Evolutionary conservation across 2,329 filamentous ascomycete species (phyloP).

Genomic region (Fusarium brevicatenulatum): DNA sequence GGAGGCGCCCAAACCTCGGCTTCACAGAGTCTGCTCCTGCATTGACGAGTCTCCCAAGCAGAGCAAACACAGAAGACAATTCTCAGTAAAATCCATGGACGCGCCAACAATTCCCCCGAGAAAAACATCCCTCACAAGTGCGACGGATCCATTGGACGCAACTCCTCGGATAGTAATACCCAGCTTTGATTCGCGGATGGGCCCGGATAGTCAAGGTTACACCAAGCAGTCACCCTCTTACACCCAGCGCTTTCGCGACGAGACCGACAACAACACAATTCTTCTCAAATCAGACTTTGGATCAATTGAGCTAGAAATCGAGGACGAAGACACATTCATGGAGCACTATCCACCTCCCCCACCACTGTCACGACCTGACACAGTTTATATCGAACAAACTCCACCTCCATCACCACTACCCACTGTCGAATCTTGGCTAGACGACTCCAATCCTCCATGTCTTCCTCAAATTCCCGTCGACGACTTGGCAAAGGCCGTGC

Average conservation of each 20-base stretch:
- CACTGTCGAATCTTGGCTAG: slow-evolving; percentile 51
- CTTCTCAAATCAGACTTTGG: slow-evolving; percentile 36
- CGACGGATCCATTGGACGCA: slow-evolving; percentile 14
- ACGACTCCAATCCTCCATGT: slow-evolving; percentile 47
- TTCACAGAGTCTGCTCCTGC: slow-evolving; percentile 9
- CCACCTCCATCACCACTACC: slow-evolving; percentile 50
- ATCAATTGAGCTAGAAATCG: slow-evolving; percentile 31
- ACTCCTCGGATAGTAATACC: slow-evolving; percentile 22
- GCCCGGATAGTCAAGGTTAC: slow-evolving; percentile 14
- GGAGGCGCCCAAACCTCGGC: slow-evolving; percentile 9
- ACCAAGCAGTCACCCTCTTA: slow-evolving; percentile 13
- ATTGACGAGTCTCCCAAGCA: slow-evolving; percentile 8
- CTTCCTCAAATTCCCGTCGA: slow-evolving; percentile 46
- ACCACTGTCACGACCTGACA: slow-evolving; percentile 29
- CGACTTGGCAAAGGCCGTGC: slow-evolving; percentile 54
- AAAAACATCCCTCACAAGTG: slow-evolving; percentile 30
- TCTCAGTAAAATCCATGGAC: slow-evolving; percentile 32
- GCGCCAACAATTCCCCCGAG: slow-evolving; percentile 38
- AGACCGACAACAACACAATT: slow-evolving; percentile 32
- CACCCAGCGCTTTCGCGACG: slow-evolving; percentile 29
- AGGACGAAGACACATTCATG: slow-evolving; percentile 34
- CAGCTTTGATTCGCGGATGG: slow-evolving; percentile 12
- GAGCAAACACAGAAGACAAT: slow-evolving; percentile 11
- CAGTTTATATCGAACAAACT: slow-evolving; percentile 47
- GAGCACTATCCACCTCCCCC: slow-evolving; percentile 4